phyloP scores from a whole-genome alignment of 345 rosid genomes.

The Rhizophora apiculata region DNA sequence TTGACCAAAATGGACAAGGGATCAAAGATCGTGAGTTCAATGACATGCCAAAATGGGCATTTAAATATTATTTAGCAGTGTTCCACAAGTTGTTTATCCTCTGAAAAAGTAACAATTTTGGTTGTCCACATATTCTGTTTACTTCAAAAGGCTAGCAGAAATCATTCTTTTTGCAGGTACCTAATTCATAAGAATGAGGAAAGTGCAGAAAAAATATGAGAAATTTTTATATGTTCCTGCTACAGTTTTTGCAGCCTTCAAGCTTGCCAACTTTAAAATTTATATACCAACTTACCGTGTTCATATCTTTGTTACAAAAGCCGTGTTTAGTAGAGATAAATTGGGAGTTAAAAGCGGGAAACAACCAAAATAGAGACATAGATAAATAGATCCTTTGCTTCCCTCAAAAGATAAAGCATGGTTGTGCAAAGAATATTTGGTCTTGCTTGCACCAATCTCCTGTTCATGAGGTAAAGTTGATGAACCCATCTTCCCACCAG shows the following conservation, averaged over 20 bases:
- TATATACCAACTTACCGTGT: neutral
- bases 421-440: slow-evolving; percentile 10
- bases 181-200: neutral
- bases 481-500: slow-evolving; percentile 1
- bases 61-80: neutral
- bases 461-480: slow-evolving; percentile 9
- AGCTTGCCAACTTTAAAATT: neutral
- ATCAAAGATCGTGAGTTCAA: slow-evolving; percentile 3
- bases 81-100: neutral
- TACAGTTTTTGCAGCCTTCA: neutral
- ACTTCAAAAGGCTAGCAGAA: too few relatives aligned
- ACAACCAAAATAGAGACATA: neutral
- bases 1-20: neutral
- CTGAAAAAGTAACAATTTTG: neutral
- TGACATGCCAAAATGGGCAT: neutral
- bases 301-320: neutral
- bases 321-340: neutral
- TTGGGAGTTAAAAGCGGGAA: neutral
- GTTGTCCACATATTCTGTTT: neutral
- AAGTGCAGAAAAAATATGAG: neutral
- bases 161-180: too few relatives aligned
- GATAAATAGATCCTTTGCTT: slow-evolving; percentile 31
- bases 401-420: slow-evolving; percentile 23
- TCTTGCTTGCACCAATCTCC: slow-evolving; percentile 9
- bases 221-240: neutral